Base-by-base conservation (phyloP, 2,329 filamentous ascomycete genomes). In the Nemania diffusa region DNA sequence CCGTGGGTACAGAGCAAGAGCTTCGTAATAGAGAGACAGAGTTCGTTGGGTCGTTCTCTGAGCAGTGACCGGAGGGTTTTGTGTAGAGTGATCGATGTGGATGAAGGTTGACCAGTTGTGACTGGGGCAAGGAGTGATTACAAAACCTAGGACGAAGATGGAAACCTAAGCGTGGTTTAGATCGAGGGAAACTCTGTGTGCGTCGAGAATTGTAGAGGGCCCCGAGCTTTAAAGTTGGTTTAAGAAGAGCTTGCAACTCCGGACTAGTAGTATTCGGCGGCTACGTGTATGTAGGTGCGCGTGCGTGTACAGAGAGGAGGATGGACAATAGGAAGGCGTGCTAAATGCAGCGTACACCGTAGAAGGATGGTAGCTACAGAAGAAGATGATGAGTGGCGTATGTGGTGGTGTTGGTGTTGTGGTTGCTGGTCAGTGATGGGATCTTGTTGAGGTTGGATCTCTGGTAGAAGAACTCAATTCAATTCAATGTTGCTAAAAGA, bases 401-500 rank as follows among this genome's bases (percentile, higher is more conserved):
- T 6, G 13, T n/a, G 51, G 27, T 24, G 27, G 2, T 4, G 51
- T 34, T 53, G 29, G 48, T 46, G 40, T n/a, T 53, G 37, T 20
- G 46, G 44, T 24, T 64, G 56, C 37, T 22, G 27, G 13, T 13
- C 11, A 15, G 15, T n/a, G 40, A n/a, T 44, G 15, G 13, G 7
- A 44, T 44, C 40, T 44, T 44, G n/a, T 44, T 20, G 40, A 15
- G 40, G 40, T 44, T 44, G 17, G 17, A 44, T 44, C 40, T 44
- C n/a, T n/a, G 40, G 40, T 3, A 5, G 40, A 44, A 44, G 40
- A 44, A 44, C 17, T 44, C 40, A 32, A 24, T 11, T 53, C 58
- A 53, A 53, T 61, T 61, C 46, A 34, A 44, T 61, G 48, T 29
- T 51, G 42, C 17, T n/a, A n/a, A n/a, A n/a, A n/a, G n/a, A n/a